These are phyloP conservation scores for Leccinum arenicola DNA, from an alignment of 768 basidiomycete species.

Conservation along the genomic window DNA sequence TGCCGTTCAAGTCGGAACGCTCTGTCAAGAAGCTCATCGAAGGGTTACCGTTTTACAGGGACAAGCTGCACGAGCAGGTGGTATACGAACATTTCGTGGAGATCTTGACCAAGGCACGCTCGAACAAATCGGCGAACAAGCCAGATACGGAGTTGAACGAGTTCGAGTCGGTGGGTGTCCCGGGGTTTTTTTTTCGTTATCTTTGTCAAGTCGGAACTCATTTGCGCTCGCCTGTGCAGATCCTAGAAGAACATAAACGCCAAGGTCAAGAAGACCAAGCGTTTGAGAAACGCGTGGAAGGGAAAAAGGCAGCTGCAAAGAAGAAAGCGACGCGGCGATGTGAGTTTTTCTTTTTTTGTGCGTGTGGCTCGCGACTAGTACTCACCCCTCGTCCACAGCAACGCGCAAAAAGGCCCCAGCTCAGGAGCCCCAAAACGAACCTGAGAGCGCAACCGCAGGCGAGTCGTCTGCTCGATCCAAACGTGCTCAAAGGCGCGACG, in stretches of 20 bases:
- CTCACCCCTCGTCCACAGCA: slow-evolving; percentile 14
- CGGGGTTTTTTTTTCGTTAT: background rate
- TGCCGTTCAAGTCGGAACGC: slow-evolving; percentile 96
- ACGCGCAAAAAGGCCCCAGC: slow-evolving; percentile 29
- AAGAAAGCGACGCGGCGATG: slow-evolving; percentile 63
- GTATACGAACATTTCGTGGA: slow-evolving; percentile 85
- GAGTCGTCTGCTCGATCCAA: slow-evolving; percentile 6
- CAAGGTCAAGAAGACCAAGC: slow-evolving; percentile 93
- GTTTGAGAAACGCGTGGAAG: slow-evolving; percentile 80
- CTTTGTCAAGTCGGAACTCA: background rate
- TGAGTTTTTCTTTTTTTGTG: slow-evolving; percentile 16
- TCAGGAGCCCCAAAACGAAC: slow-evolving; percentile 19
- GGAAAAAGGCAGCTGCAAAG: slow-evolving; percentile 75
- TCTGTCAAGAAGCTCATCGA: slow-evolving; percentile 97
- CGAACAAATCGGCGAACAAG: slow-evolving; percentile 89
- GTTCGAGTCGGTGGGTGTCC: slow-evolving; percentile 71
- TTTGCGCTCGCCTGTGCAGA: slow-evolving; percentile 41
- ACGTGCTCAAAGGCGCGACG: slow-evolving; percentile 9
- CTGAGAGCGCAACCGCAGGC: background rate
- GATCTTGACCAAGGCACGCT: slow-evolving; percentile 88
- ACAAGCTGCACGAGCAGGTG: slow-evolving; percentile 86
- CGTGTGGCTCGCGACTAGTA: background rate
- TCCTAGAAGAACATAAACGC: slow-evolving; percentile 74
- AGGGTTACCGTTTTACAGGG: slow-evolving; percentile 87
- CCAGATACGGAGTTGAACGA: slow-evolving; percentile 93